phyloP scores from a whole-genome alignment of 1,139 yeast species.

The Arxiozyma slooffiae region DNA sequence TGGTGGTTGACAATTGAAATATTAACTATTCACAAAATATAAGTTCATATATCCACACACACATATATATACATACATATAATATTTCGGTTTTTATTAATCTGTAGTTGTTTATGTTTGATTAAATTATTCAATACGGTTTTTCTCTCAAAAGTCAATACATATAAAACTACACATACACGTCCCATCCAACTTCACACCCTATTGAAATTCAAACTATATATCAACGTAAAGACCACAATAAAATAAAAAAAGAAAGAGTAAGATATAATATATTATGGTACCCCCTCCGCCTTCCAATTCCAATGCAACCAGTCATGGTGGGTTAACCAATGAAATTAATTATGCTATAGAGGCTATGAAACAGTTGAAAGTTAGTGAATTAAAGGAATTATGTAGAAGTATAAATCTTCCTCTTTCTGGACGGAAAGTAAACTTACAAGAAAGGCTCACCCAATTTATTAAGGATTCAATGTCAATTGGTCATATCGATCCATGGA shows the following conservation, averaged over 20 bases:
- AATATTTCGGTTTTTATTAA: too few relatives aligned
- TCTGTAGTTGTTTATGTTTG: background rate
- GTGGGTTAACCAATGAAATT: slow-evolving; percentile 19
- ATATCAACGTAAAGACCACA: background rate
- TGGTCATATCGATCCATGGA: slow-evolving; percentile 33
- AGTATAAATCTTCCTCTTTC: slow-evolving; percentile 37
- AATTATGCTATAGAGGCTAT: slow-evolving; percentile 17
- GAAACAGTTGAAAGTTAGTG: slow-evolving; percentile 25
- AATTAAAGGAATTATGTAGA: slow-evolving; percentile 40
- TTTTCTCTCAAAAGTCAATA: background rate
- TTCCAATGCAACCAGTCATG: slow-evolving; percentile 4
- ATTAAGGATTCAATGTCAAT: slow-evolving; percentile 32
- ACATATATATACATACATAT: too few relatives aligned
- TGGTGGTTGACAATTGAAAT: background rate
- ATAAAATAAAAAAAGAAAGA: too few relatives aligned
- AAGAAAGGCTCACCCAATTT: slow-evolving; percentile 37
- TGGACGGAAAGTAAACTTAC: slow-evolving; percentile 46
- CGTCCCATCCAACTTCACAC: background rate
- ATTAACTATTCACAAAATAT: too few relatives aligned
- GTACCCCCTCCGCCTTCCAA: background rate
- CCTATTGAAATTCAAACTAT: background rate
- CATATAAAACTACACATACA: background rate
- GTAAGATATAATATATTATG: background rate
- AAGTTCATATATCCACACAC: too few relatives aligned
- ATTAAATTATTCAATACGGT: background rate